Evolutionary conservation across 352 stramenopile genomes (phyloP), one percentile per base, ranked within the genome.

Genomic region (Aphanomyces invadans): DNA sequence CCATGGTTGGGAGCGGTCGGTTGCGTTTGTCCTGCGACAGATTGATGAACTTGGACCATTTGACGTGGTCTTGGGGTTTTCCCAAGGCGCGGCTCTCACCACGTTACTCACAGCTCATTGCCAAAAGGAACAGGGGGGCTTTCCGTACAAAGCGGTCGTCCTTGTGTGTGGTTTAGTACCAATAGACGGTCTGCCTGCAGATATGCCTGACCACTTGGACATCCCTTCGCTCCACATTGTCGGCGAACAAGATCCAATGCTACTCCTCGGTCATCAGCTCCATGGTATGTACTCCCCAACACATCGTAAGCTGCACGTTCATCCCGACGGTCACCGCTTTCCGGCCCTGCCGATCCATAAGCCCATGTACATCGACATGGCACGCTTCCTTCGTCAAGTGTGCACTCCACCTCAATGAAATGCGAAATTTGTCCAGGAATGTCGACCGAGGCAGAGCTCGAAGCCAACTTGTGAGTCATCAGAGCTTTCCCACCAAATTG

Each of bases 21-120:
- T 93, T 61, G 44, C 61, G 9, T 89, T 86, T 56, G 45, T 93
- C 57, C 78, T 77, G 19, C 68, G 73, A 25, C 81, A 87, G 45
- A 69, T 93, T 29, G 59, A 72, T 3, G 74, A 83, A 53, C 51
- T 89, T 2, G 82, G 83, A 51, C 71, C 84, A 1, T 71, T 92
- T 19, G 85, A 94, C 56, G 83, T 77, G 33, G 81, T 94, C 3
- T 62, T 94, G n/a, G 85, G 85, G 3, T 94, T 94, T 66, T 92
- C 83, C 2, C 85, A 94, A 68, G 85, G 85, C 38, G 42, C 60
- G 21, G 60, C 60, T 17, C 48, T 67, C 38, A 57, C 60, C 5
- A 67, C 60, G 26, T 26, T 67, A 12, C 42, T 67, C 25, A 67
- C 60, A 23, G 42, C 60, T 15, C 45, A 67, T 26, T 67, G 57